Base-by-base conservation (phyloP, 179 eudicot species). In the Amaranthus tricolor region DNA sequence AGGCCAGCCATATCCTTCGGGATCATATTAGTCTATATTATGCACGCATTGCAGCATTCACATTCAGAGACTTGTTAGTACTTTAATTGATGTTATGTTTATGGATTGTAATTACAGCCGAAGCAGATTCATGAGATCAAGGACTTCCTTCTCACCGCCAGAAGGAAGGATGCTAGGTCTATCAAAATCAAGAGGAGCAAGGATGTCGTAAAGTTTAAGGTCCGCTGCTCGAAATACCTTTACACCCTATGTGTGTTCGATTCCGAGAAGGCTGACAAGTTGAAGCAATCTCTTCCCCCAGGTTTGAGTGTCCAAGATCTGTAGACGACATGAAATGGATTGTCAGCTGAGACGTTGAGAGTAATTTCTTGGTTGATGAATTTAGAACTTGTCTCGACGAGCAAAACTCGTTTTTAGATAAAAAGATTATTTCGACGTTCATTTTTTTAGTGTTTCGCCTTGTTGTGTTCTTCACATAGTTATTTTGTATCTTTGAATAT, bases 241-340 rank as follows among this genome's bases (percentile, higher is more conserved):
- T 85, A 85, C 84, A 85, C 88, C 12, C 84, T 85, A 0, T 85
- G 88, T 49, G 88, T 82, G 48, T 74, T 68, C 4, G 88, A 85
- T 68, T 51, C 77, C 0, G 88, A 85, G 86, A 85, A 85, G 81
- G 88, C 88, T 31, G 82, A 78, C 68, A 85, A 85, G 78, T 70
- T 85, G 81, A 85, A 85, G 88, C 88, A 82, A 78, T 85, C 86
- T 52, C 88, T 85, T 64, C 86, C 88, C 68, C 88, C 88, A 64
- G 86, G 87, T 82, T 80, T 85, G 84, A 80, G 66, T 47, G 88
- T 85, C 17, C 82, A 85, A 51, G 85, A 85, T 63, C 82, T 82
- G 73, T 85, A 77, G 31, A 24, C 2, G 66, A 10, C 31, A 6
- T 15, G 65, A 19, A 7, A 12, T 16, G 45, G 11, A 52, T 14